Conservation (phyloP, 345 rosid species). For the Eucalyptus pauciflora region DNA sequence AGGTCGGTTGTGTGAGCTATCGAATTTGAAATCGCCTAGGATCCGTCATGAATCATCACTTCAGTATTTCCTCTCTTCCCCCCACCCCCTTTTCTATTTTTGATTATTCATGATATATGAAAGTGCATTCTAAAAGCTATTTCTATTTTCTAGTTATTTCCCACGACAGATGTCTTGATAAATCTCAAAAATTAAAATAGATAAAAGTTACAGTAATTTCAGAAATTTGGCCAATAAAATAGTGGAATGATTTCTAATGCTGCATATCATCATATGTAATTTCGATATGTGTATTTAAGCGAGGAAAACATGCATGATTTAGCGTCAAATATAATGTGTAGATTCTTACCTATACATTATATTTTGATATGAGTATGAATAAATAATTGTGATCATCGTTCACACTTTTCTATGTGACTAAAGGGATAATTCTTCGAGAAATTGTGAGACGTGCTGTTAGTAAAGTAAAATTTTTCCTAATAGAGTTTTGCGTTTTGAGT, state of each 20-base stretch:
- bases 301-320: background rate
- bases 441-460: background rate
- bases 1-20: background rate
- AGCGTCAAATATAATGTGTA: rapidly evolving
- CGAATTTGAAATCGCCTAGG: background rate
- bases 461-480: background rate
- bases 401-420: background rate
- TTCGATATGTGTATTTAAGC: background rate
- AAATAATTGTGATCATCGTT: background rate
- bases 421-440: background rate
- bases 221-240: background rate
- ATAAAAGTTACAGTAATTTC: background rate
- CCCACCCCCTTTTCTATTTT: background rate
- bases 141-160: background rate
- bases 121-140: background rate
- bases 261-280: background rate
- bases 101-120: background rate
- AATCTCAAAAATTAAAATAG: background rate
- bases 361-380: background rate
- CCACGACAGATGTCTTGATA: background rate
- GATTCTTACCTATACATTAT: no score
- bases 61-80: background rate
- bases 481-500: background rate
- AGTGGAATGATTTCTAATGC: background rate
- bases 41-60: background rate